These are phyloP conservation scores for Populus hybrid DNA, from an alignment of 441 rosid genomes.

Conservation along the genomic window DNA sequence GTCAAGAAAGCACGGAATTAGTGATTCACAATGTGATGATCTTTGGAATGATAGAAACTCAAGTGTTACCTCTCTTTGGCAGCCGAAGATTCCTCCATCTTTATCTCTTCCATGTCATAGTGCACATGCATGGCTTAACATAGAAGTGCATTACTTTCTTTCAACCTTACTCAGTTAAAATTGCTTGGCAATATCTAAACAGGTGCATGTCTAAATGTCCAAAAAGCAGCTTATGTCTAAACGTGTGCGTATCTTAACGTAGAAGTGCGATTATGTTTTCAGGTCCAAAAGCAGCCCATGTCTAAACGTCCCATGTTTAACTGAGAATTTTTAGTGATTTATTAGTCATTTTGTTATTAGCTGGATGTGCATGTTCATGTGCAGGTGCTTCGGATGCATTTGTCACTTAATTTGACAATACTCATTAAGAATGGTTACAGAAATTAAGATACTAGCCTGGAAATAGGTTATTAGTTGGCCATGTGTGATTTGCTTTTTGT, in stretches of 20 bases:
- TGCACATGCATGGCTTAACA: too few relatives aligned
- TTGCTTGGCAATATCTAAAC: too few relatives aligned
- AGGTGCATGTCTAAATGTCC: neutral
- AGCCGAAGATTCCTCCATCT: neutral
- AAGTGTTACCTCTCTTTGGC: neutral
- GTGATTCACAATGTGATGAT: neutral
- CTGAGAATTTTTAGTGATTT: neutral
- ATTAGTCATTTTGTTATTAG: neutral
- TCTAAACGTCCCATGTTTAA: neutral
- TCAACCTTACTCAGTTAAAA: too few relatives aligned
- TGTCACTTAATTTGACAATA: neutral
- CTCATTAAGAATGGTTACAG: too few relatives aligned
- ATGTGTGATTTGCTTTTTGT: neutral
- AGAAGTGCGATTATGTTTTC: neutral
- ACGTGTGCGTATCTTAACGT: neutral
- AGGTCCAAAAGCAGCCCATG: neutral
- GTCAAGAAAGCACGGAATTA: neutral
- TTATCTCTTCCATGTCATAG: neutral
- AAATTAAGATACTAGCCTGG: too few relatives aligned
- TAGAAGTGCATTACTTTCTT: too few relatives aligned
- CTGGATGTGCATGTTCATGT: neutral
- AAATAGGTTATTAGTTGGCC: too few relatives aligned
- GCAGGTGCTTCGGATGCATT: neutral
- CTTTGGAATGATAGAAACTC: neutral
- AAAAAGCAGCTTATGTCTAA: too few relatives aligned